A percentile compares a stretch with the other conserved stretches of the same genome.
Conservation (phyloP, 2,329 filamentous ascomycete species). For the Venturia effusa region DNA sequence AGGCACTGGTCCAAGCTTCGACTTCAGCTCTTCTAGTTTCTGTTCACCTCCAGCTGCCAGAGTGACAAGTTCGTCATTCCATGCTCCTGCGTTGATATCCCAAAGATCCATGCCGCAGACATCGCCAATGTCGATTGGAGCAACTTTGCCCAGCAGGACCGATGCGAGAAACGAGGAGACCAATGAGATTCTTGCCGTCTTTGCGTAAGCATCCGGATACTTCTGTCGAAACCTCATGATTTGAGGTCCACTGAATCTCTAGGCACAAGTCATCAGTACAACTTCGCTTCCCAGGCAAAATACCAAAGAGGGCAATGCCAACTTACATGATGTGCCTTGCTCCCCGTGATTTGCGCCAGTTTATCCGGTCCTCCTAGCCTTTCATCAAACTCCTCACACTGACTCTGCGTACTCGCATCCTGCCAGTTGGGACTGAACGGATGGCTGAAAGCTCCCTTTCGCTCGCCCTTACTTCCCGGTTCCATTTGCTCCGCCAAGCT, state of each 20-base stretch:
- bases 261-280: slow-evolving; percentile 3
- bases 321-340: slow-evolving; percentile 79
- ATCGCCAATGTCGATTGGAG: slow-evolving; percentile 87
- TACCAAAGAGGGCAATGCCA: too few relatives aligned
- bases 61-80: slow-evolving; percentile 63
- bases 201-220: slow-evolving; percentile 68
- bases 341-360: slow-evolving; percentile 74
- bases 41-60: slow-evolving; percentile 57
- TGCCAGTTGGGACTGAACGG: slow-evolving; percentile 95
- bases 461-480: slow-evolving; percentile 24
- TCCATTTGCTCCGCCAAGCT: slow-evolving; percentile 62
- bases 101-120: slow-evolving; percentile 95
- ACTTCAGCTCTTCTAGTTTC: slow-evolving; percentile 53
- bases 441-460: slow-evolving; percentile 60
- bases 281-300: background rate
- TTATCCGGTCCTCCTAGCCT: slow-evolving; percentile 54
- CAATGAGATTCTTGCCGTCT: slow-evolving; percentile 76
- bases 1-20: slow-evolving; percentile 70
- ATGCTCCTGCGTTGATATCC: slow-evolving; percentile 67
- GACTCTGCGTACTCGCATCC: slow-evolving; percentile 83
- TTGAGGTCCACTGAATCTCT: slow-evolving; percentile 96
- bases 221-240: slow-evolving; percentile 79
- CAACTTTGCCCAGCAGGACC: slow-evolving; percentile 71
- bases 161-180: slow-evolving; percentile 94
- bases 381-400: slow-evolving; percentile 81